Evolutionary conservation across 768 basidiomycete species (phyloP).

Genomic region (Holtermannia corniformis): DNA sequence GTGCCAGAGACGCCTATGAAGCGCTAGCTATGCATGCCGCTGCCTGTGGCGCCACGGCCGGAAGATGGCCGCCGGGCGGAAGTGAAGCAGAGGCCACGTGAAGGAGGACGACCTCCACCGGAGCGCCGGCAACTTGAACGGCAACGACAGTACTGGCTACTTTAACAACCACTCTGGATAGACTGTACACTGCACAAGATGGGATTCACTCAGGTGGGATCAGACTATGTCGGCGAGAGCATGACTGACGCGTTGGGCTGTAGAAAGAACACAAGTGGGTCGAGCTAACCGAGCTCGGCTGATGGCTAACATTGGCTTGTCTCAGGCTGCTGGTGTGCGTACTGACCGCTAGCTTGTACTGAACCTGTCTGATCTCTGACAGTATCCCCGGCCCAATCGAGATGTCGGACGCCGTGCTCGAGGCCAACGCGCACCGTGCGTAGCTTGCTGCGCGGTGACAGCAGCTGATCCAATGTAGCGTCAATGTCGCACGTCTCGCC

Average conservation of each 20-base stretch:
- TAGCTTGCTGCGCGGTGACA: not conserved
- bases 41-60: not conserved
- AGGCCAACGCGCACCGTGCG: slow-evolving; percentile 78
- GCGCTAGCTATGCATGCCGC: not conserved
- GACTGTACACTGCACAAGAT: no score
- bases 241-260: not conserved
- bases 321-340: not conserved
- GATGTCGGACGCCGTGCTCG: slow-evolving; percentile 66
- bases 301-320: not conserved
- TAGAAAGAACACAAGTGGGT: not conserved
- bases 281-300: not conserved
- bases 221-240: not conserved
- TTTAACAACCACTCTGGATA: no score
- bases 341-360: no score
- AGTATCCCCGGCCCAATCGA: slow-evolving; percentile 50
- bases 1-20: slow-evolving; percentile 26
- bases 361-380: not conserved
- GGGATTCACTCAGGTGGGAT: not conserved
- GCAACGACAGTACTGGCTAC: not conserved
- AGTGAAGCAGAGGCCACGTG: no score
- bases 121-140: not conserved
- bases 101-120: not conserved
- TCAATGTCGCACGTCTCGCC: slow-evolving; percentile 66
- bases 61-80: not conserved
- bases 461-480: slow-evolving; percentile 7